Conservation (phyloP, 495 filamentous ascomycete species). For the Neurospora sp. region DNA sequence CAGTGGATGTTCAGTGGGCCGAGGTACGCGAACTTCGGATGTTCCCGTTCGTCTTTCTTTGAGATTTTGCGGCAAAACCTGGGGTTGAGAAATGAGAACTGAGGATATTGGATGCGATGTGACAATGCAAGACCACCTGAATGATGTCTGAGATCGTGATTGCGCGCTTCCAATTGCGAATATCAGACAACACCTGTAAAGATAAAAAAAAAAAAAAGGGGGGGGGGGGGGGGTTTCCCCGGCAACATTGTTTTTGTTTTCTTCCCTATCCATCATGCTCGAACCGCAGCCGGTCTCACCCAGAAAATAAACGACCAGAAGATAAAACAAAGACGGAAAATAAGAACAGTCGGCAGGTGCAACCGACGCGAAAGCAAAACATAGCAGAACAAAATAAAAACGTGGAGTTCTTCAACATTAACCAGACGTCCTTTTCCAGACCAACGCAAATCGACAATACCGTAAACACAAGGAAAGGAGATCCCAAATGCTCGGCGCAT, state of each 20-base stretch:
- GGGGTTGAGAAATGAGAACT: neutral
- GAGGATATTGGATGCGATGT: neutral
- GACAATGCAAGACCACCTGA: too few species aligned
- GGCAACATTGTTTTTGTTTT: neutral
- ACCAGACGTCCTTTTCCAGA: neutral
- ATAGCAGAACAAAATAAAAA: neutral
- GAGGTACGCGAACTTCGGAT: neutral
- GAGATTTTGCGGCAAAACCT: neutral
- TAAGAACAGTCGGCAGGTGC: neutral
- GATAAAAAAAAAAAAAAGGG: neutral
- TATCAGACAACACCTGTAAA: too few species aligned
- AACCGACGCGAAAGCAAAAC: too few species aligned
- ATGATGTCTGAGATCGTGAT: too few species aligned
- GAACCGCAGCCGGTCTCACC: neutral
- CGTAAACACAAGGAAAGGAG: neutral
- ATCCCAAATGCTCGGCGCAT: neutral
- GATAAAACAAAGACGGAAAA: neutral
- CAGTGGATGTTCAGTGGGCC: neutral
- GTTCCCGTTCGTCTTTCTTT: neutral
- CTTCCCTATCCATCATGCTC: neutral
- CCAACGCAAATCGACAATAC: neutral
- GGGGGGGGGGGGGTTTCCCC: neutral
- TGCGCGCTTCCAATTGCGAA: too few species aligned
- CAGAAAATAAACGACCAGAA: neutral
- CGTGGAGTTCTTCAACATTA: neutral